Evolutionary conservation across 257 asterid genomes (phyloP).

Genomic region (Scutellaria barbata): DNA sequence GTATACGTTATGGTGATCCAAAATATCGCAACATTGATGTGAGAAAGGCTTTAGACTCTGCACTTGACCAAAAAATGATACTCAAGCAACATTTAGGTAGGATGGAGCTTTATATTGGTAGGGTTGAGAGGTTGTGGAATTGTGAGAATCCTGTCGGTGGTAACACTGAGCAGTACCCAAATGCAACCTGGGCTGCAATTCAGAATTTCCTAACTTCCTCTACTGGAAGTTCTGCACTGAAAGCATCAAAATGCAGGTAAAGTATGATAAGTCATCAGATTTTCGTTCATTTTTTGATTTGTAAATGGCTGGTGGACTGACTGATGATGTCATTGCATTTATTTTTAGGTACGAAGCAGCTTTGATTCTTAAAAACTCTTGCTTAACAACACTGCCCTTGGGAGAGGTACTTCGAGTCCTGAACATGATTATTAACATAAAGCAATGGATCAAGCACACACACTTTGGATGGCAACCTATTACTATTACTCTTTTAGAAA

Average conservation of each 20-base stretch:
- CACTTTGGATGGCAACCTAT: conserved; percentile 54
- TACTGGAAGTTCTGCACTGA: conserved; percentile 45
- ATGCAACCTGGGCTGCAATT: conserved; percentile 47
- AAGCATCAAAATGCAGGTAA: conserved; percentile 62
- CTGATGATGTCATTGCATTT: conserved; percentile 11
- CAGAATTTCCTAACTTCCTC: conserved; percentile 49
- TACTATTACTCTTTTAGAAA: conserved; percentile 40
- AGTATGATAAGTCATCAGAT: neutral
- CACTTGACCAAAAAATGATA: conserved; percentile 48
- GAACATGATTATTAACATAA: conserved; percentile 47
- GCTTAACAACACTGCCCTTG: conserved; percentile 49
- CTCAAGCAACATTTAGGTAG: conserved; percentile 41
- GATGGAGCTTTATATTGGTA: conserved; percentile 49
- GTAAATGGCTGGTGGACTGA: neutral
- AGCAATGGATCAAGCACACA: conserved; percentile 50
- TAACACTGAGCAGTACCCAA: conserved; percentile 35
- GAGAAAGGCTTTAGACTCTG: conserved; percentile 47
- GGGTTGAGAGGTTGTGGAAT: conserved; percentile 49
- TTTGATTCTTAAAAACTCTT: conserved; percentile 47
- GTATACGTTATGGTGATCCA: conserved; percentile 57
- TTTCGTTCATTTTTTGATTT: neutral
- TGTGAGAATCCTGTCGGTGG: conserved; percentile 56
- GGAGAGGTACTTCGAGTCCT: conserved; percentile 59
- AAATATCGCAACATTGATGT: conserved; percentile 46
- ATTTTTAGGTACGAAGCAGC: conserved; percentile 62